Evolutionary conservation across 805 yeast genomes (phyloP), one percentile per base, ranked within the genome.

Genomic region (Candida insectalens): DNA sequence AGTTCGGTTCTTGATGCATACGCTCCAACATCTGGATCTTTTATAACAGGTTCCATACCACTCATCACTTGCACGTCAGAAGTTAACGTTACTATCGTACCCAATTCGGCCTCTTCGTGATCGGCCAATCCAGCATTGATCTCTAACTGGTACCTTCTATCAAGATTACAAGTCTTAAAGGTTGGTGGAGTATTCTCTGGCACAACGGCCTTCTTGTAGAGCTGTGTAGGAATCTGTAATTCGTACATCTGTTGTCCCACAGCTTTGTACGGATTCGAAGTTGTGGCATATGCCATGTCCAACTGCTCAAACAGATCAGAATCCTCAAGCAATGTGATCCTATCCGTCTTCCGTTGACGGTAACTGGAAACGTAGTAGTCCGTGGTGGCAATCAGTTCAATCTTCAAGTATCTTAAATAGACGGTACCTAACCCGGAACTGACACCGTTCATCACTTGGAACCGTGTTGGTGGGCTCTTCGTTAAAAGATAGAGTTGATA

Each of bases 101-200:
- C 36, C 20, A 29, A 32, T 1, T 31, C 32, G 5, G 30, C 31
- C 9, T 43, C 34, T 8, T 31, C 37, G 1, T 36, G 18, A 3
- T 45, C 47, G 2, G 47, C 36, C 18, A 64, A 43, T 2, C 62
- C 63, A 4, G 52, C 59, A 2, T 43, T 41, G 9, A 69, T 45
- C 25, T 45, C 50, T 27, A 71, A 34, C 4, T 45, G 40, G 44
- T 74, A 72, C n/a, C 38, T 42, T 25, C 81, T 59, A 8, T 57
- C 46, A 16, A 78, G 62, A 44, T 74, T 76, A 45, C 83, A 75
- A 4, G 76, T 65, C 18, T 48, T 51, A 49, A 79, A 78, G 14
- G 69, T 52, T 2, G 83, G 82, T 2, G 75, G 56, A 4, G 70
- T 53, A 27, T 60, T 43, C 30, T 62, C 65, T 0, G 81, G 78